Percentiles rank a stretch among this genome's conserved stretches.
Evolutionary conservation across 805 yeast genomes (phyloP).

Genomic region (Ogataea populi-albae): DNA sequence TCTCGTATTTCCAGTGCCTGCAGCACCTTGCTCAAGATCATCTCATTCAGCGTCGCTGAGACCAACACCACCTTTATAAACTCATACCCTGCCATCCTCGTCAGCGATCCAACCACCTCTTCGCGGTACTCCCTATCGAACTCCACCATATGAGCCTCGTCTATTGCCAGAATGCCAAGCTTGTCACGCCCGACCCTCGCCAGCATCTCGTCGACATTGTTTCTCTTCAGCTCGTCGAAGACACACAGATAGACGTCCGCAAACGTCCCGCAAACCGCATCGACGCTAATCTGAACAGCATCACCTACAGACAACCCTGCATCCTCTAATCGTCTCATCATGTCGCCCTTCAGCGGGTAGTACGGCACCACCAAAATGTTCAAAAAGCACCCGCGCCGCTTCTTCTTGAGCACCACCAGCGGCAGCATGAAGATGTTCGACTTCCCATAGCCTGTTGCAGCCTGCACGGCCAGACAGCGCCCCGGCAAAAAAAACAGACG

Average conservation of each 20-base stretch:
- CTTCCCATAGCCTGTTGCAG: conserved; percentile 2
- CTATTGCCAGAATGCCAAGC: not conserved
- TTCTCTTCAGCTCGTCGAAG: too few species aligned
- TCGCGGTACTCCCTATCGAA: not conserved
- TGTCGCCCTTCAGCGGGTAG: not conserved
- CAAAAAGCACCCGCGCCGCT: not conserved
- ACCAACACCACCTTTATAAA: not conserved
- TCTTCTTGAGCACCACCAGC: not conserved
- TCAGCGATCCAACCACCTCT: too few species aligned
- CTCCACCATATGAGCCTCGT: not conserved
- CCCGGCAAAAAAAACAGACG: too few species aligned
- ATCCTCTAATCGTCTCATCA: too few species aligned
- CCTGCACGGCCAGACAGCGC: not conserved
- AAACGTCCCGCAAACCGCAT: too few species aligned
- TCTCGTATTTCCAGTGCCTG: not conserved
- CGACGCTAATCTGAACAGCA: too few species aligned
- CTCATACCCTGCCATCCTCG: not conserved
- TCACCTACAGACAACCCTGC: too few species aligned
- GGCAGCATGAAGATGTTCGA: not conserved
- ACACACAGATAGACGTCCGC: too few species aligned
- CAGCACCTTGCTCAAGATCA: not conserved
- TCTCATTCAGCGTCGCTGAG: conserved; percentile 1
- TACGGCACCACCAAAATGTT: not conserved
- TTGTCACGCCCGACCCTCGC: too few species aligned
- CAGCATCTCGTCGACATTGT: too few species aligned